Conservation (phyloP, 345 rosid genomes). For the Hypericum androsaemum region DNA sequence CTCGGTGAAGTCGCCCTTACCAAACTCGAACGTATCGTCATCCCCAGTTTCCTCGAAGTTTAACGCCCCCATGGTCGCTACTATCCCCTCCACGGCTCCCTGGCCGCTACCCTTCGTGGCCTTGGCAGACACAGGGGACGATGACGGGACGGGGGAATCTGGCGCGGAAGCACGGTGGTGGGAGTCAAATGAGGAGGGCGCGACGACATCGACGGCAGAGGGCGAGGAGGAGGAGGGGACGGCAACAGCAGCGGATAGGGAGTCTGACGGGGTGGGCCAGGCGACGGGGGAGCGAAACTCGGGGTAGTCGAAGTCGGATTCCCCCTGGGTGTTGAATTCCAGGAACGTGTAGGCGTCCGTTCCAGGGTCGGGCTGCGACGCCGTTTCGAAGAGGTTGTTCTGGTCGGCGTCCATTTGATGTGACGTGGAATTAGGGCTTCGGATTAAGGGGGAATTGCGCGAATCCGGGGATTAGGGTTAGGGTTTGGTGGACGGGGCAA, state of each 20-base stretch:
- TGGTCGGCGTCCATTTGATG: conserved; percentile 62
- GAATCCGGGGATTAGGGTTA: conserved; percentile 12
- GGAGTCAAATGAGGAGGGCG: conserved; percentile 21
- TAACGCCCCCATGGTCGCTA: conserved; percentile 66
- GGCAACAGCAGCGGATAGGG: conserved; percentile 33
- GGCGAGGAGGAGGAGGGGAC: conserved; percentile 20
- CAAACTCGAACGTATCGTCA: conserved; percentile 62
- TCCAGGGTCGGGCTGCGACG: conserved; percentile 92
- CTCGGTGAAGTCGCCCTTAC: conserved; percentile 77
- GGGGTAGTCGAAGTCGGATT: conserved; percentile 89
- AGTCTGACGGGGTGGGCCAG: conserved; percentile 95
- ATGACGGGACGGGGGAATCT: conserved; percentile 19
- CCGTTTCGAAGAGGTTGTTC: conserved; percentile 67
- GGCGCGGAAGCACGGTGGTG: conserved; percentile 20
- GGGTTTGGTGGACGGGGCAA: conserved; percentile 11
- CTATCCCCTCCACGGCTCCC: conserved; percentile 60
- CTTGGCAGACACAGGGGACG: conserved; percentile 53
- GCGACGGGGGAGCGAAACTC: conserved; percentile 73
- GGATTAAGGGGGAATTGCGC: background rate
- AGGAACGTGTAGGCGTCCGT: conserved; percentile 84
- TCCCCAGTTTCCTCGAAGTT: conserved; percentile 93
- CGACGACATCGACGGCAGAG: conserved; percentile 16
- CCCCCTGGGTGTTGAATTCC: conserved; percentile 97
- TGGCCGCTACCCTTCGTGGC: background rate
- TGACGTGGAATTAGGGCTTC: background rate